phyloP scores from a whole-genome alignment of 306 rosid genomes.

The Lithocarpus polystachyus region DNA sequence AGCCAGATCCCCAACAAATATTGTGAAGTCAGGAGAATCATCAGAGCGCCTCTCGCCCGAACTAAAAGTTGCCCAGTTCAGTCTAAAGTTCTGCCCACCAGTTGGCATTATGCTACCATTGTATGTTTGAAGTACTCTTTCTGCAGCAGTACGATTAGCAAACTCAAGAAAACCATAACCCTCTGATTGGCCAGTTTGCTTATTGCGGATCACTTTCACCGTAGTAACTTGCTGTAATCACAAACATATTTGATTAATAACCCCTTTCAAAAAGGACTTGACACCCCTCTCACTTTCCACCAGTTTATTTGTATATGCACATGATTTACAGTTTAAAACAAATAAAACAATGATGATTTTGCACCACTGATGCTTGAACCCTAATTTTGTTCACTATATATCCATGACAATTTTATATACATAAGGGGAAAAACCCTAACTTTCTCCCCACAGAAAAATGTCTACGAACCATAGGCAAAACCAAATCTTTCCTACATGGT shows the following conservation, averaged over 20 bases:
- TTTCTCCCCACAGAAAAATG: background rate
- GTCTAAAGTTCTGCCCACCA: constrained; percentile 70
- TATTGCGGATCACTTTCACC: constrained; percentile 83
- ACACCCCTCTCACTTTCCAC: background rate
- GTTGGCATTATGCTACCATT: constrained; percentile 89
- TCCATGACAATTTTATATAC: background rate
- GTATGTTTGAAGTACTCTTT: constrained; percentile 64
- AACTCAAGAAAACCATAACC: constrained; percentile 95
- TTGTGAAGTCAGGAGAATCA: constrained; percentile 80
- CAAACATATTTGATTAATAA: background rate
- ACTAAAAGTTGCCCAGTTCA: constrained; percentile 90
- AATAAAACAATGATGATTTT: background rate
- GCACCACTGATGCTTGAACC: background rate
- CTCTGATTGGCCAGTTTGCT: constrained; percentile 78
- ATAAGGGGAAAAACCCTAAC: background rate
- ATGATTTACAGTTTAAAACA: background rate
- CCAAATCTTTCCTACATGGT: no score
- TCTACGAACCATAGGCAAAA: background rate
- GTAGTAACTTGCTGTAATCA: constrained; percentile 45
- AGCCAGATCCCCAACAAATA: constrained; percentile 97
- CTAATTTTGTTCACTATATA: background rate
- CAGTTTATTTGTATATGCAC: background rate
- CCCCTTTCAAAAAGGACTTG: background rate
- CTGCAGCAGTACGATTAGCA: constrained; percentile 63
- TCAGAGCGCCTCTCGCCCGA: constrained; percentile 83